Conservation (phyloP, 306 rosid species). For the Pachyrhizus erosus region DNA sequence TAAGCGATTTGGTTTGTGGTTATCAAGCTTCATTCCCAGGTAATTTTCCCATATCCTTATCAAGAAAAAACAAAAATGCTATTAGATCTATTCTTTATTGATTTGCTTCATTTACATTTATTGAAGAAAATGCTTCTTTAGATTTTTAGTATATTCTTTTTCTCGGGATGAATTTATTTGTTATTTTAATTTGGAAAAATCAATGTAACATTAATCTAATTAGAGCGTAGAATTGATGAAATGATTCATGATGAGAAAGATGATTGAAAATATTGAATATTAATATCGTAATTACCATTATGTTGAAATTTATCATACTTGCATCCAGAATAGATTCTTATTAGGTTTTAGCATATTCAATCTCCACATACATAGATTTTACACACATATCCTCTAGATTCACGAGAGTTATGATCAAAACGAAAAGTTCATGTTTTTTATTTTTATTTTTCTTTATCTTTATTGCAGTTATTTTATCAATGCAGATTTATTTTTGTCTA, state of each 20-base stretch:
- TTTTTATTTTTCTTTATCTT: neutral
- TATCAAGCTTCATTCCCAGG: constrained; percentile 45
- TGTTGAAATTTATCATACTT: constrained; percentile 9
- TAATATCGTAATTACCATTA: neutral
- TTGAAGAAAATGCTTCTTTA: neutral
- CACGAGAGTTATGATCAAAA: constrained; percentile 4
- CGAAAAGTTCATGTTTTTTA: neutral
- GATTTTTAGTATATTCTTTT: neutral
- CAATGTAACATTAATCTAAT: neutral
- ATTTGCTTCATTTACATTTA: constrained; percentile 26
- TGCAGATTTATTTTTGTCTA: neutral
- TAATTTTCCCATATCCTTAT: constrained; percentile 4
- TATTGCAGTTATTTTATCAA: neutral
- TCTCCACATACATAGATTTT: neutral
- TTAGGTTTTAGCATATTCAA: neutral
- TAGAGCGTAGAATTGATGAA: neutral
- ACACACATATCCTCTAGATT: neutral
- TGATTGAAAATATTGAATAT: neutral
- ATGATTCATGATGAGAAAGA: neutral
- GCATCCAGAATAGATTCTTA: neutral
- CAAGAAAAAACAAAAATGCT: neutral
- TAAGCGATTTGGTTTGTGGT: constrained; percentile 28
- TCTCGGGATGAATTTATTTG: neutral
- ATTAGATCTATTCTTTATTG: constrained; percentile 31
- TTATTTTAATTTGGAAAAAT: constrained; percentile 10